Evolutionary conservation across 805 yeast species (phyloP).

Genomic region (Cyberlindnera mycetangii): DNA sequence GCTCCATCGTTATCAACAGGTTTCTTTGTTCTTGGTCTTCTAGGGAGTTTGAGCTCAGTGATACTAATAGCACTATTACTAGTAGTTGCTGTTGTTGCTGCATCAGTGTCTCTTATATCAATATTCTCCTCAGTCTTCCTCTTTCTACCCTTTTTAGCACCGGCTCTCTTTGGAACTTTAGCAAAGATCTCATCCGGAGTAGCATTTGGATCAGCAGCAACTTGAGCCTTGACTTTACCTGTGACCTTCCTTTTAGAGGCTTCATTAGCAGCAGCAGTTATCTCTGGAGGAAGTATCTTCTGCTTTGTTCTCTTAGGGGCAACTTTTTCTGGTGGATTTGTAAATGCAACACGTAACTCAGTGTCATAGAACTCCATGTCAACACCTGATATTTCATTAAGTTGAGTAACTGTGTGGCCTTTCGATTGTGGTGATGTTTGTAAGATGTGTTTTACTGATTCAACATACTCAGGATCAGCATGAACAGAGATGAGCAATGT

Average conservation of each 20-base stretch:
- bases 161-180: constrained; percentile 8
- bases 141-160: constrained; percentile 6
- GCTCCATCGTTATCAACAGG: not conserved
- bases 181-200: constrained; percentile 11
- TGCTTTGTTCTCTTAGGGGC: not conserved
- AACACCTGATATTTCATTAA: constrained; percentile 19
- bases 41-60: constrained; percentile 1
- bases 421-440: not conserved
- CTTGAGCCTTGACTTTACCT: constrained; percentile 4
- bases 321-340: constrained; percentile 3
- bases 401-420: not conserved
- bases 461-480: constrained; percentile 13
- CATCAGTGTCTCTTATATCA: too few species aligned
- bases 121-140: constrained; percentile 1
- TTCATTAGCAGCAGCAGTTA: constrained; percentile 3
- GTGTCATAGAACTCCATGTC: constrained; percentile 29
- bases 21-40: not conserved
- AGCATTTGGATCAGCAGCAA: constrained; percentile 11
- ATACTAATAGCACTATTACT: not conserved
- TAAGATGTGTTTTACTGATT: constrained; percentile 2
- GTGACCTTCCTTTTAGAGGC: constrained; percentile 2
- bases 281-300: constrained; percentile 3
- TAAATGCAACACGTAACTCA: constrained; percentile 22
- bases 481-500: constrained; percentile 28
- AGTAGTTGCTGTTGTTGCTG: too few species aligned